These are phyloP conservation scores for Thelephora aurantiotincta DNA, from an alignment of 768 basidiomycete genomes.

Conservation along the genomic window DNA sequence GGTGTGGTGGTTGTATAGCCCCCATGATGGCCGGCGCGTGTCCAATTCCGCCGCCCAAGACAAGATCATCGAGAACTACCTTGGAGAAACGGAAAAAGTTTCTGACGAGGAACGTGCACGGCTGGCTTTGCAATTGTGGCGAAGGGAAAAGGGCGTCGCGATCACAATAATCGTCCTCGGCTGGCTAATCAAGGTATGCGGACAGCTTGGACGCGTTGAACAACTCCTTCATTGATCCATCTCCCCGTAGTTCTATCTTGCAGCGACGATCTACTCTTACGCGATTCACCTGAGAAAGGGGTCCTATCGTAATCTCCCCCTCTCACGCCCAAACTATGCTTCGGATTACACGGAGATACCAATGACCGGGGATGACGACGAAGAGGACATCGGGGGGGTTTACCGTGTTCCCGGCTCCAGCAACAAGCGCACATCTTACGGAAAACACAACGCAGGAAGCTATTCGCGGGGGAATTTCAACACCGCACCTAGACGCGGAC, in stretches of 20 bases:
- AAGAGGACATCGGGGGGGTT: slow-evolving; percentile 50
- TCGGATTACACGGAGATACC: slow-evolving; percentile 16
- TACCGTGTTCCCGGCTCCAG: slow-evolving; percentile 44
- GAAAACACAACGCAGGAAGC: slow-evolving; percentile 15
- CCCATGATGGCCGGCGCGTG: slow-evolving; percentile 77
- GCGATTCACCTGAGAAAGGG: slow-evolving; percentile 85
- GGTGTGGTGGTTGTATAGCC: slow-evolving; percentile 81
- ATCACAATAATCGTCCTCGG: slow-evolving; percentile 63
- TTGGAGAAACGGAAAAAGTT: slow-evolving; percentile 34
- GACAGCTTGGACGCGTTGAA: not conserved
- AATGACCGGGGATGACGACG: slow-evolving; percentile 30
- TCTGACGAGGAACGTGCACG: slow-evolving; percentile 49
- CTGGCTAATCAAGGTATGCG: slow-evolving; percentile 77
- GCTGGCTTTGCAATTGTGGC: slow-evolving; percentile 79
- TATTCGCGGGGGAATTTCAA: slow-evolving; percentile 47
- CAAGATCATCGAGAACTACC: slow-evolving; percentile 60
- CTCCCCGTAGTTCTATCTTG: slow-evolving; percentile 69
- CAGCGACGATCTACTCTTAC: slow-evolving; percentile 81
- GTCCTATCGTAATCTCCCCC: slow-evolving; percentile 74
- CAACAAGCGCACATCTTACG: slow-evolving; percentile 8
- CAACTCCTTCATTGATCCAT: not conserved
- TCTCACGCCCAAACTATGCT: slow-evolving; percentile 11
- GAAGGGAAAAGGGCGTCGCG: slow-evolving; percentile 76
- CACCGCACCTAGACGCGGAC: slow-evolving; percentile 28
- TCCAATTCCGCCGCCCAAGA: slow-evolving; percentile 77